Evolutionary conservation across 2,329 filamentous ascomycete genomes (phyloP), one percentile per base, ranked within the genome.

Genomic region (Aspergillus bombycis): DNA sequence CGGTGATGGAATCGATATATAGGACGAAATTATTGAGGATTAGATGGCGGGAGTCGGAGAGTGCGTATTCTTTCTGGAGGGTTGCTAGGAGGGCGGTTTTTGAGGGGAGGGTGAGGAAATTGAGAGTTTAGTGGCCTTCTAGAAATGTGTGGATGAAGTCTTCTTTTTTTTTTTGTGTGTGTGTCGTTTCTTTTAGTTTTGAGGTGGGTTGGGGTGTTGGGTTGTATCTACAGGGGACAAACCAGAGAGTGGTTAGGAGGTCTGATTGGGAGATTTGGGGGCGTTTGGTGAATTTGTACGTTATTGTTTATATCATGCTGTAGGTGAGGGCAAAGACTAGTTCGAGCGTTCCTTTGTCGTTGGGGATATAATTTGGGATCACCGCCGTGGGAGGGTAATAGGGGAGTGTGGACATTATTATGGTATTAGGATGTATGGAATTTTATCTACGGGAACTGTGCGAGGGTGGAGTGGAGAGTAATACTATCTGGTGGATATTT

Each of bases 281-380:
- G 12, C 57, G 60, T 2, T 41, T 63, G 6, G 54, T 62, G 30
- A 62, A 9, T n/a, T 38, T n/a, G 50, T 57, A 54, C 2, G 61
- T 57, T 11, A 48, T 30, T 2, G 46, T 12, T 3, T 61, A 41
- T 8, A 62, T 19, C 2, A 34, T 23, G 14, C 34, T 8, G 14
- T 43, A 61, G 45, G 41, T 38, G 7, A 12, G 28, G 3, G 60
- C 57, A 26, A 67, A 58, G 32, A 67, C 19, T 11, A 66, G 62
- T 9, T 52, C 21, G 3, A 58, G 57, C 3, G 63, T 59, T 14
- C 26, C 32, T 19, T 46, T 43, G 23, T 65, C 60, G 28, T 65
- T 67, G 32, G 65, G 46, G 36, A 61, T 45, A 50, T 65, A 67
- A 60, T 61, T 50, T 8, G 62, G 52, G 54, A 65, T 64, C 21